Percentiles rank a stretch among this genome's conserved stretches.
phyloP scores from a whole-genome alignment of 306 rosid species.

The Cicer bijugum region DNA sequence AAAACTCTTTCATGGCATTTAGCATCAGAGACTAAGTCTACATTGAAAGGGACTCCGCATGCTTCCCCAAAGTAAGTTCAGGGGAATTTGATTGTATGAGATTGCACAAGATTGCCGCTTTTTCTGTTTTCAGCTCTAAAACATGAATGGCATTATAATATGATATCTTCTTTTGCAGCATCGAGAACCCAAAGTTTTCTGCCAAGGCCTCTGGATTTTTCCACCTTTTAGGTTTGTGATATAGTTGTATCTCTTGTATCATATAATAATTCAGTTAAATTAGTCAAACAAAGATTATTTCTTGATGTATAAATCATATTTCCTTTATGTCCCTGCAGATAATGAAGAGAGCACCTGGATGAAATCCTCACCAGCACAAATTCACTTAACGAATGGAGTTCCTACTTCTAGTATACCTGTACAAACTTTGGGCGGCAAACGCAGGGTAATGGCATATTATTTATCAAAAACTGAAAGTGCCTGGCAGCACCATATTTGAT shows the following conservation, averaged over 20 bases:
- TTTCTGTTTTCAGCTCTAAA: slow-evolving; percentile 35
- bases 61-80: slow-evolving; percentile 64
- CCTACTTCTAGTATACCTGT: slow-evolving; percentile 58
- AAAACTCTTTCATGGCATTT: slow-evolving; percentile 97
- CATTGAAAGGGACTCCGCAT: slow-evolving; percentile 67
- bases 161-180: slow-evolving; percentile 49
- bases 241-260: slow-evolving; percentile 22
- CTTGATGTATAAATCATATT: slow-evolving; percentile 28
- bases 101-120: slow-evolving; percentile 4
- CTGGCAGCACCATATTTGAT: slow-evolving; percentile 10
- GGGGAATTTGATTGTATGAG: slow-evolving; percentile 12
- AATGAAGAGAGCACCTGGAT: slow-evolving; percentile 57
- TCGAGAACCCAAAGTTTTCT: slow-evolving; percentile 60
- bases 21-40: slow-evolving; percentile 93
- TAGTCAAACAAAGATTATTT: slow-evolving; percentile 30
- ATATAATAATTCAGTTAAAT: slow-evolving; percentile 32
- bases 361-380: slow-evolving; percentile 59
- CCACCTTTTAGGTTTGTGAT: slow-evolving; percentile 77
- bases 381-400: slow-evolving; percentile 55
- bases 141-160: slow-evolving; percentile 19
- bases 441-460: slow-evolving; percentile 50
- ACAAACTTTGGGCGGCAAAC: slow-evolving; percentile 56
- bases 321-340: slow-evolving; percentile 57
- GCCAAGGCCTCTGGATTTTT: slow-evolving; percentile 69
- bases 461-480: slow-evolving; percentile 38